Conservation (phyloP, 1,284 basidiomycete genomes). For the Microbotryum intermedium region DNA sequence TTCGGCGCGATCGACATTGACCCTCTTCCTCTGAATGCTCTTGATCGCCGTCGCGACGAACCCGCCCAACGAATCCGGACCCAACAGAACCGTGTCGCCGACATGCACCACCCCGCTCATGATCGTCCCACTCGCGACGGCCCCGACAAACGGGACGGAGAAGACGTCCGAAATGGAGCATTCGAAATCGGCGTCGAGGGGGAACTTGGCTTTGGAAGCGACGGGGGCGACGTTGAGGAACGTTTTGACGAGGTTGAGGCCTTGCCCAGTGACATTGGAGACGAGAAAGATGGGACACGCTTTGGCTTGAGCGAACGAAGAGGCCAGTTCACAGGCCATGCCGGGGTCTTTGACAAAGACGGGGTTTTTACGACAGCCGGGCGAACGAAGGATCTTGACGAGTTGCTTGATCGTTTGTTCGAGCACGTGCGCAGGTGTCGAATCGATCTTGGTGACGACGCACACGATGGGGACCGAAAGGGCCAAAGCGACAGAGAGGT, state of each 20-base stretch:
- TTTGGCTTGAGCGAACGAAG: slow-evolving; percentile 59
- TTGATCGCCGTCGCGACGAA: slow-evolving; percentile 74
- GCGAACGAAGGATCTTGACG: slow-evolving; percentile 76
- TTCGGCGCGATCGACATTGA: slow-evolving; percentile 71
- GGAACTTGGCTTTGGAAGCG: slow-evolving; percentile 18
- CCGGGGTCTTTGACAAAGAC: slow-evolving; percentile 40
- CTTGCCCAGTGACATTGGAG: slow-evolving; percentile 83
- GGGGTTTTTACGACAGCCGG: slow-evolving; percentile 64
- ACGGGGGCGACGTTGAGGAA: slow-evolving; percentile 39
- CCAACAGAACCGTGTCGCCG: slow-evolving; percentile 66
- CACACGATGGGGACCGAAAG: slow-evolving; percentile 88
- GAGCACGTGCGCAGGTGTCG: slow-evolving; percentile 88
- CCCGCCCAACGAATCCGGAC: slow-evolving; percentile 87
- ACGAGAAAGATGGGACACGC: slow-evolving; percentile 61
- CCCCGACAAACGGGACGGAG: slow-evolving; percentile 72
- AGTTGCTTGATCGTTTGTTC: slow-evolving; percentile 87
- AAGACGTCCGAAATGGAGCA: slow-evolving; percentile 57
- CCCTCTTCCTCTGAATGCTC: slow-evolving; percentile 89
- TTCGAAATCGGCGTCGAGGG: slow-evolving; percentile 53
- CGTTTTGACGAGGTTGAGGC: slow-evolving; percentile 33
- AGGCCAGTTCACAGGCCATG: slow-evolving; percentile 65
- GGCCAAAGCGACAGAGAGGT: slow-evolving; percentile 87
- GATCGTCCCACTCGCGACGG: slow-evolving; percentile 86
- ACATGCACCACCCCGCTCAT: neutral
- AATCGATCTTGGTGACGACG: slow-evolving; percentile 94